A percentile compares a stretch with the other conserved stretches of the same genome.
These are phyloP conservation scores for Bretziella fagacearum DNA, from an alignment of 2,329 filamentous ascomycete genomes.

Conservation along the genomic window DNA sequence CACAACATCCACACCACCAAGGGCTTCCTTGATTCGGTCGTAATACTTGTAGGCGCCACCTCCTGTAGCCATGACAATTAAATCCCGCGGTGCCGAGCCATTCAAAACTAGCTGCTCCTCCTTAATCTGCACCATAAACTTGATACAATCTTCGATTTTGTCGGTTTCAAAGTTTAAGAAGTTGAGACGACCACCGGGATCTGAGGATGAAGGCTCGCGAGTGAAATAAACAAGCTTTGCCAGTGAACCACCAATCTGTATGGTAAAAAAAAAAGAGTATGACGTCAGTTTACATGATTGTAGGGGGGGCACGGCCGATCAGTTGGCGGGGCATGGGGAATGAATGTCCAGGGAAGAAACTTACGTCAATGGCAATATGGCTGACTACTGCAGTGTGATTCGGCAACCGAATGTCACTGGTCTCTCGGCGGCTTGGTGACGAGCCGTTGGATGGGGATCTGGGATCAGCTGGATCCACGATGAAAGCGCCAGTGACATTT, in stretches of 20 bases:
- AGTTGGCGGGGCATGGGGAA: conserved; percentile 12
- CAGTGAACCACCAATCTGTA: conserved; percentile 84
- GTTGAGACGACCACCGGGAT: conserved; percentile 77
- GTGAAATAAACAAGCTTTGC: conserved; percentile 97
- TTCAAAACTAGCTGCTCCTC: conserved; percentile 63
- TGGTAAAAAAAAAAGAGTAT: conserved; percentile 10
- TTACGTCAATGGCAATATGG: conserved; percentile 89
- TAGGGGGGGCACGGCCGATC: conserved; percentile 4
- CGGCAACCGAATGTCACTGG: conserved; percentile 85
- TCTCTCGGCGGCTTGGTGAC: conserved; percentile 41
- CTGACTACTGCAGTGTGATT: conserved; percentile 92
- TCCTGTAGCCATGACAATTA: conserved; percentile 90
- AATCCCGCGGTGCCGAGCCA: conserved; percentile 50
- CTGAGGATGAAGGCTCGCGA: conserved; percentile 60
- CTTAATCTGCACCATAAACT: conserved; percentile 76
- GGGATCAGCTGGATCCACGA: conserved; percentile 61
- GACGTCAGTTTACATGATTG: conserved; percentile 14
- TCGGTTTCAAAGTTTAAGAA: conserved; percentile 96
- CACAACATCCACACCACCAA: conserved; percentile 66
- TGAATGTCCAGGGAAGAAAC: conserved; percentile 22
- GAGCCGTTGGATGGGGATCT: conserved; percentile 30
- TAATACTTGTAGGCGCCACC: conserved; percentile 96
- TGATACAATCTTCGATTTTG: conserved; percentile 79
- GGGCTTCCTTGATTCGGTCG: conserved; percentile 65
- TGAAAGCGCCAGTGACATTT: conserved; percentile 92